These are phyloP conservation scores for Agaricus blazei DNA, from an alignment of 768 basidiomycete genomes.

Conservation along the genomic window DNA sequence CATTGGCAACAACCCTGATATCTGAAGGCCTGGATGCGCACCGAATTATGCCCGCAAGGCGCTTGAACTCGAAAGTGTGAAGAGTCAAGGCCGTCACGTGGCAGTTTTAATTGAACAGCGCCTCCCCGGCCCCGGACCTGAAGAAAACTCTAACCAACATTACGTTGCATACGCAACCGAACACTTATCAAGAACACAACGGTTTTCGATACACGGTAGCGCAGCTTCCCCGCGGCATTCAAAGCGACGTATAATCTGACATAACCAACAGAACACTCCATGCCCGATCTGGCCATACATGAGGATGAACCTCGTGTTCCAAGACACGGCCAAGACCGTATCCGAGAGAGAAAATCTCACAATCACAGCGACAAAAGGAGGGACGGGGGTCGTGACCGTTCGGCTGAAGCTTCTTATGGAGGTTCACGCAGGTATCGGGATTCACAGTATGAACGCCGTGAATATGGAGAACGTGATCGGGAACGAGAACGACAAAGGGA, in stretches of 20 bases:
- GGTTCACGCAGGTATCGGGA: not conserved
- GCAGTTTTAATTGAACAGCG: too few relatives aligned
- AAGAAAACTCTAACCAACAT: too few relatives aligned
- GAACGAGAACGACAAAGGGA: constrained; percentile 39
- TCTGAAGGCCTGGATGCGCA: too few relatives aligned
- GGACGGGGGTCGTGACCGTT: not conserved
- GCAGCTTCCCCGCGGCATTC: too few relatives aligned
- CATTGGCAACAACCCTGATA: too few relatives aligned
- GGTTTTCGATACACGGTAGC: too few relatives aligned
- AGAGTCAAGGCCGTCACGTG: too few relatives aligned
- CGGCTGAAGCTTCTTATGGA: not conserved
- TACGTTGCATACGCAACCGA: too few relatives aligned
- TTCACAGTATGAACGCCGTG: constrained; percentile 9
- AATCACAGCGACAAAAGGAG: constrained; percentile 5
- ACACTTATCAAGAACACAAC: too few relatives aligned
- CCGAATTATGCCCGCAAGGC: too few relatives aligned
- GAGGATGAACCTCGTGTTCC: not conserved
- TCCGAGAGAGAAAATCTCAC: not conserved
- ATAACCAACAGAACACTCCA: not conserved
- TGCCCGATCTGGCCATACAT: not conserved
- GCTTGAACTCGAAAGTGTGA: too few relatives aligned
- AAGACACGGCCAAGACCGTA: not conserved
- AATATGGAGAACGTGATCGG: constrained; percentile 32
- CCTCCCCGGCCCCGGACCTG: too few relatives aligned
- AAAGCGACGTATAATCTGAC: not conserved